Conservation (phyloP, 2,329 filamentous ascomycete species). For the Penicillium sp. region DNA sequence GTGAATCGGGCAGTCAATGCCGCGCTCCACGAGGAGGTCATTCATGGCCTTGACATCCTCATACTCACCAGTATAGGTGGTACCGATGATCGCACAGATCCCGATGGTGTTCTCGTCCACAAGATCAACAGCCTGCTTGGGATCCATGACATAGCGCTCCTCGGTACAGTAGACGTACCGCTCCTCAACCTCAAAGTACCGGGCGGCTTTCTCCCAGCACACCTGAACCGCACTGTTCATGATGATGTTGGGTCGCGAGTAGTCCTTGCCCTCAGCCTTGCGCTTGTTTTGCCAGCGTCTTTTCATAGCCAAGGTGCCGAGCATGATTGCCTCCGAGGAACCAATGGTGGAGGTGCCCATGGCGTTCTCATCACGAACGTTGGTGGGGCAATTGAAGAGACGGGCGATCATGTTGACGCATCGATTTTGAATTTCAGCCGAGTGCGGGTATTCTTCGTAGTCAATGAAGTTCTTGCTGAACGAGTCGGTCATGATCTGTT, state of each 20-base stretch:
- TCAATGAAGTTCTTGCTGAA: slow-evolving; percentile 96
- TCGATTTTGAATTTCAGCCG: slow-evolving; percentile 82
- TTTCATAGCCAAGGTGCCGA: slow-evolving; percentile 75
- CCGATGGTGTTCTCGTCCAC: slow-evolving; percentile 73
- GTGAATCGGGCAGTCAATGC: slow-evolving; percentile 79
- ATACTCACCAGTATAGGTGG: slow-evolving; percentile 93
- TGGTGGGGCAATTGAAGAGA: slow-evolving; percentile 72
- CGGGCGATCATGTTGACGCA: slow-evolving; percentile 87
- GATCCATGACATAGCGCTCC: slow-evolving; percentile 59
- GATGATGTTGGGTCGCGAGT: slow-evolving; percentile 78
- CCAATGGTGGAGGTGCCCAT: slow-evolving; percentile 86
- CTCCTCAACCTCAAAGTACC: slow-evolving; percentile 92
- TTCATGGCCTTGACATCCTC: slow-evolving; percentile 92
- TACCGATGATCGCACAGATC: slow-evolving; percentile 84
- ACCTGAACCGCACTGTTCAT: slow-evolving; percentile 97
- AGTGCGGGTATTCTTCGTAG: slow-evolving; percentile 77
- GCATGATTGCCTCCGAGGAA: slow-evolving; percentile 64
- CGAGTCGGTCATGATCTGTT: slow-evolving; percentile 89
- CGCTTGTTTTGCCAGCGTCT: slow-evolving; percentile 86
- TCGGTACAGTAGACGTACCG: slow-evolving; percentile 63
- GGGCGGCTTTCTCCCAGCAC: slow-evolving; percentile 88
- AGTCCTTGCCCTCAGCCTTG: slow-evolving; percentile 73
- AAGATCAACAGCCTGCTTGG: slow-evolving; percentile 55
- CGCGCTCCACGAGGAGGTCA: slow-evolving; percentile 69
- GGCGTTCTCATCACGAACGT: slow-evolving; percentile 53